Evolutionary conservation across 441 rosid species (phyloP).

Genomic region (Erysimum cheiri): DNA sequence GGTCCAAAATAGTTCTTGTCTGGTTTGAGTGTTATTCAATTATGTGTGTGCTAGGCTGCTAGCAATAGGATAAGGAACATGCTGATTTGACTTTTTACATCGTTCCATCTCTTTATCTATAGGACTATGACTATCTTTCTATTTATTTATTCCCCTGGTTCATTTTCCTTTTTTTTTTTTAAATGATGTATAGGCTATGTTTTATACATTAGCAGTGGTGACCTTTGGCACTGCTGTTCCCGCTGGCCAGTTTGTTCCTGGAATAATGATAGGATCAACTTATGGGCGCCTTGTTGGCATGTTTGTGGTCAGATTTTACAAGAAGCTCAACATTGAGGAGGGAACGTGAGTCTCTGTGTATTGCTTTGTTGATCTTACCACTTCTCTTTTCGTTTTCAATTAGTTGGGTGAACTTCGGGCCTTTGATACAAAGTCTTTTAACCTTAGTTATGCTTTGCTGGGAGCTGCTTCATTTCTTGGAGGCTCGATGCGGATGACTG

Average conservation of each 20-base stretch:
- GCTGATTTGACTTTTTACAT: conserved; percentile 22
- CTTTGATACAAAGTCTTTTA: conserved; percentile 28
- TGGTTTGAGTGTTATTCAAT: conserved; percentile 22
- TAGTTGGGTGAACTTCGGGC: conserved; percentile 4
- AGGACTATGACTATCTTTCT: conserved; percentile 3
- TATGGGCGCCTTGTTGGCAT: conserved; percentile 99
- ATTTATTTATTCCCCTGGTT: conserved; percentile 20
- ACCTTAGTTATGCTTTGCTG: conserved; percentile 83
- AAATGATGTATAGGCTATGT: conserved; percentile 78
- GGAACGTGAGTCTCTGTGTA: conserved; percentile 82
- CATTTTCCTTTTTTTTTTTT: conserved; percentile 2
- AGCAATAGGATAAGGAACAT: conserved; percentile 28
- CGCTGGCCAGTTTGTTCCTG: conserved; percentile 99
- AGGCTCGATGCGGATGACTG: conserved; percentile 99
- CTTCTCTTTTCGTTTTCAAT: neutral
- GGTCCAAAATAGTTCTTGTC: conserved; percentile 9
- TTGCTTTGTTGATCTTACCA: conserved; percentile 23
- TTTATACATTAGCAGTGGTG: conserved; percentile 89
- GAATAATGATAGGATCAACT: conserved; percentile 98
- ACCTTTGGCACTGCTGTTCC: conserved; percentile 99
- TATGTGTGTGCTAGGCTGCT: conserved; percentile 33
- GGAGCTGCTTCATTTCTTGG: conserved; percentile 99
- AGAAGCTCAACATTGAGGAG: conserved; percentile 94
- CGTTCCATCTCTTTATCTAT: conserved; percentile 13
- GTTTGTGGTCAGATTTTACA: conserved; percentile 91